Evolutionary conservation across 257 asterid genomes (phyloP).

Genomic region (Forsythia viridissima): DNA sequence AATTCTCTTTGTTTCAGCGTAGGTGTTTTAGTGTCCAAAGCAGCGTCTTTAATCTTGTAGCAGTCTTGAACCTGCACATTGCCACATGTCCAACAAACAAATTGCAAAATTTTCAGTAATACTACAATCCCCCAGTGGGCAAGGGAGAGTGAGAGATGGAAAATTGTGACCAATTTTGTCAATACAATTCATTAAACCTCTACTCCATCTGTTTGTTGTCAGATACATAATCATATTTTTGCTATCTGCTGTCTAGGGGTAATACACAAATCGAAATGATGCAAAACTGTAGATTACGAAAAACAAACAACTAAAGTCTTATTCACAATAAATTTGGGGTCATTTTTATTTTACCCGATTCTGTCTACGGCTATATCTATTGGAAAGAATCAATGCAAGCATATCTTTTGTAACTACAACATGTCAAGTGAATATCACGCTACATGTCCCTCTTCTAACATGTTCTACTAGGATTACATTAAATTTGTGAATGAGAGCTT

Average conservation of each 20-base stretch:
- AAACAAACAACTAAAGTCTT: neutral
- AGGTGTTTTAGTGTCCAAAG: conserved; percentile 32
- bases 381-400: neutral
- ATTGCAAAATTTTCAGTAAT: neutral
- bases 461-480: too few relatives aligned
- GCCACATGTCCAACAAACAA: conserved; percentile 2
- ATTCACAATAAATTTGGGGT: neutral
- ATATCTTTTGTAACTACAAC: neutral
- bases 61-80: conserved; percentile 41
- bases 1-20: conserved; percentile 29
- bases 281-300: neutral
- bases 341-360: neutral
- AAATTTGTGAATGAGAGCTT: neutral
- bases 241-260: neutral
- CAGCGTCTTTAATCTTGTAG: conserved; percentile 38
- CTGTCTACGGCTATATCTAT: neutral
- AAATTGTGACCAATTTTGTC: neutral
- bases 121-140: neutral
- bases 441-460: neutral
- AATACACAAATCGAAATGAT: neutral
- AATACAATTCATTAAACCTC: neutral
- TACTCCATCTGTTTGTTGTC: neutral
- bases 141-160: neutral
- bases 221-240: neutral
- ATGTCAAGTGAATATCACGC: neutral